phyloP scores from a whole-genome alignment of 2,329 filamentous ascomycete genomes.

The Neonectria punicea region DNA sequence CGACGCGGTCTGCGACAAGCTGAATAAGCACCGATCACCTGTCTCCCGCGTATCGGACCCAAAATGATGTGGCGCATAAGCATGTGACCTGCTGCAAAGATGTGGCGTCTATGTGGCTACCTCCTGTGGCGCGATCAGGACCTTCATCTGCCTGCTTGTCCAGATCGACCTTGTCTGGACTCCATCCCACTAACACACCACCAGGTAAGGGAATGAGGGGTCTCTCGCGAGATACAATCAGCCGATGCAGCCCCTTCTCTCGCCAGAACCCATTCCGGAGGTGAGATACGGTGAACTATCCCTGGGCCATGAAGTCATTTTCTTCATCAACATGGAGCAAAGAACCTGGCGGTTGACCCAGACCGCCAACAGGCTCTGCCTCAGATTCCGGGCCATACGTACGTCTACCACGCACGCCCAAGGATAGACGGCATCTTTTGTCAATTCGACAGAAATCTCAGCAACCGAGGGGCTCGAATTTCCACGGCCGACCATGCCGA shows the following conservation, averaged over 20 bases:
- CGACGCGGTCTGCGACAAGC: constrained; percentile 10
- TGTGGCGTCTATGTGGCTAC: neutral
- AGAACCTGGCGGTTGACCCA: neutral
- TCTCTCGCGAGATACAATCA: constrained; percentile 2
- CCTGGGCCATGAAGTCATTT: neutral
- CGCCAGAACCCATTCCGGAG: constrained; percentile 4
- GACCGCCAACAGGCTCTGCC: neutral
- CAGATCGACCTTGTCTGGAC: neutral
- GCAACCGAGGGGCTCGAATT: neutral
- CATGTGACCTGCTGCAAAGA: neutral
- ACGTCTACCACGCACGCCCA: neutral
- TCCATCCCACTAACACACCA: constrained; percentile 14
- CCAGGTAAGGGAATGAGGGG: neutral
- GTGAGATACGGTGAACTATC: neutral
- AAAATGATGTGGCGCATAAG: neutral
- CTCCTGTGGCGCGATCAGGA: neutral
- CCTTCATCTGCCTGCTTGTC: neutral
- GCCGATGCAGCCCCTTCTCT: constrained; percentile 4
- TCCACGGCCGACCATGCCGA: neutral
- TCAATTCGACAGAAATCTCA: neutral
- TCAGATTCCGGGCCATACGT: neutral
- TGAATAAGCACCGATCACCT: constrained; percentile 19
- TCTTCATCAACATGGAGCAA: constrained; percentile 11
- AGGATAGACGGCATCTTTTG: neutral
- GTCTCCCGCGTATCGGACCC: neutral